phyloP scores from a whole-genome alignment of 2,329 filamentous ascomycete genomes.

The Paecilomyces sp. region DNA sequence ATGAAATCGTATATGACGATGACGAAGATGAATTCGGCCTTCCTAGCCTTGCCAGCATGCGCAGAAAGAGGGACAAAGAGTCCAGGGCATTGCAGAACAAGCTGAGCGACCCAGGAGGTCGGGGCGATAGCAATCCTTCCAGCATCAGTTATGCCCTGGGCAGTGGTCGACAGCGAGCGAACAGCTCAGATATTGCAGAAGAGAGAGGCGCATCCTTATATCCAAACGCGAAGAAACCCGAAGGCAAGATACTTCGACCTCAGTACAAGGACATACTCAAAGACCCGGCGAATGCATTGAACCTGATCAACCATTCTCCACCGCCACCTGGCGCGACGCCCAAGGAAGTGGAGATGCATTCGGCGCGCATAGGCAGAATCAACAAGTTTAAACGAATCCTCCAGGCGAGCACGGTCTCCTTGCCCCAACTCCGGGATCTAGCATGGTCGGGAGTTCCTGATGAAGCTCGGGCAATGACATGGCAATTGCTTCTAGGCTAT shows the following conservation, averaged over 20 bases:
- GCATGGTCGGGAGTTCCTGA: slow-evolving; percentile 94
- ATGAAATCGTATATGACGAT: slow-evolving; percentile 73
- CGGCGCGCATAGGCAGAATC: slow-evolving; percentile 82
- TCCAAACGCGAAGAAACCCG: slow-evolving; percentile 78
- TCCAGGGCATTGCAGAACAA: slow-evolving; percentile 26
- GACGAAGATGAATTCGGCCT: slow-evolving; percentile 94
- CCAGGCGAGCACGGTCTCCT: slow-evolving; percentile 80
- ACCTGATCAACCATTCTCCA: slow-evolving; percentile 83
- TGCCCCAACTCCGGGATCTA: slow-evolving; percentile 73
- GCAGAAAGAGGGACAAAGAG: slow-evolving; percentile 56
- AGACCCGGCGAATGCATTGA: slow-evolving; percentile 84
- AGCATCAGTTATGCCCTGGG: slow-evolving; percentile 24
- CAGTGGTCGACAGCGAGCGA: slow-evolving; percentile 57
- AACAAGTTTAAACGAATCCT: slow-evolving; percentile 98
- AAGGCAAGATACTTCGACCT: slow-evolving; percentile 90
- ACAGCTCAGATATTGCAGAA: slow-evolving; percentile 91
- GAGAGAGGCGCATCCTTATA: slow-evolving; percentile 78
- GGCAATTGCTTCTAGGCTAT: slow-evolving; percentile 92
- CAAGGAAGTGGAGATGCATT: slow-evolving; percentile 81
- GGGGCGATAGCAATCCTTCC: slow-evolving; percentile 12
- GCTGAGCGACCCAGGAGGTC: slow-evolving; percentile 38
- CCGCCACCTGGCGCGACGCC: slow-evolving; percentile 64
- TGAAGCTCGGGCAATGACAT: slow-evolving; percentile 97
- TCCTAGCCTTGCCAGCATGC: slow-evolving; percentile 86
- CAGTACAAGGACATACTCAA: slow-evolving; percentile 95